Evolutionary conservation across 2,329 filamentous ascomycete genomes (phyloP).

Genomic region (Calonectria leucothoes): DNA sequence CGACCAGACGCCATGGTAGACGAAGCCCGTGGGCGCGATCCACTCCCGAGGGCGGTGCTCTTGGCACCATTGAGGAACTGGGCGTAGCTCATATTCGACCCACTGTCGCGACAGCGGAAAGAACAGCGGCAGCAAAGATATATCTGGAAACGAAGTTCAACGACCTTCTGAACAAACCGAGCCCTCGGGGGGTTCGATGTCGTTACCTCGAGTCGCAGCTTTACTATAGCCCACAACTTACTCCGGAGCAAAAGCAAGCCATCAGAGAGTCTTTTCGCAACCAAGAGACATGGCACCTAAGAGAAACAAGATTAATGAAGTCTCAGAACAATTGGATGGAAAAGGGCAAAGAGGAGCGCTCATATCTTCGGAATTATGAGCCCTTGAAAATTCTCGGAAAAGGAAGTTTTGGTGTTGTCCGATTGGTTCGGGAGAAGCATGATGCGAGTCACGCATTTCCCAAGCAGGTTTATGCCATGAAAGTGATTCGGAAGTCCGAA

Average conservation of each 20-base stretch:
- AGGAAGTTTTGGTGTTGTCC: slow-evolving; percentile 94
- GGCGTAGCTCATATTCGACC: slow-evolving; percentile 42
- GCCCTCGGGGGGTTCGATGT: slow-evolving; percentile 43
- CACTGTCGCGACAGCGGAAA: slow-evolving; percentile 75
- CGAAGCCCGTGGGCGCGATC: slow-evolving; percentile 50
- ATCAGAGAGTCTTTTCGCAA: slow-evolving; percentile 69
- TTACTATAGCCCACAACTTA: slow-evolving; percentile 62
- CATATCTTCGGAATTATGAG: slow-evolving; percentile 69
- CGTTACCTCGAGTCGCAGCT: slow-evolving; percentile 62
- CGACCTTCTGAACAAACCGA: slow-evolving; percentile 66
- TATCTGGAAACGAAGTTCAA: slow-evolving; percentile 89
- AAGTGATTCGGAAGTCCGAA: slow-evolving; percentile 92
- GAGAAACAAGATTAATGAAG: slow-evolving; percentile 78
- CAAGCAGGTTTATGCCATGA: slow-evolving; percentile 88
- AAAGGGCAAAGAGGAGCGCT: slow-evolving; percentile 7
- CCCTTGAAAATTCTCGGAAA: slow-evolving; percentile 86
- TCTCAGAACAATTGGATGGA: slow-evolving; percentile 58
- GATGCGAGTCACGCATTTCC: slow-evolving; percentile 42
- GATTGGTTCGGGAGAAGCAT: slow-evolving; percentile 78
- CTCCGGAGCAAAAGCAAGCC: slow-evolving; percentile 65
- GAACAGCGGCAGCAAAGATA: slow-evolving; percentile 82
- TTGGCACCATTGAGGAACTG: slow-evolving; percentile 51
- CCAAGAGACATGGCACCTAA: slow-evolving; percentile 79
- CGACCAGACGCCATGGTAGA: slow-evolving; percentile 42
- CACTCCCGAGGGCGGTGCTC: slow-evolving; percentile 47